Percentiles rank a stretch among this genome's conserved stretches.
These are phyloP conservation scores for Prunus armeniaca DNA, from an alignment of 306 rosid species.

Conservation along the genomic window DNA sequence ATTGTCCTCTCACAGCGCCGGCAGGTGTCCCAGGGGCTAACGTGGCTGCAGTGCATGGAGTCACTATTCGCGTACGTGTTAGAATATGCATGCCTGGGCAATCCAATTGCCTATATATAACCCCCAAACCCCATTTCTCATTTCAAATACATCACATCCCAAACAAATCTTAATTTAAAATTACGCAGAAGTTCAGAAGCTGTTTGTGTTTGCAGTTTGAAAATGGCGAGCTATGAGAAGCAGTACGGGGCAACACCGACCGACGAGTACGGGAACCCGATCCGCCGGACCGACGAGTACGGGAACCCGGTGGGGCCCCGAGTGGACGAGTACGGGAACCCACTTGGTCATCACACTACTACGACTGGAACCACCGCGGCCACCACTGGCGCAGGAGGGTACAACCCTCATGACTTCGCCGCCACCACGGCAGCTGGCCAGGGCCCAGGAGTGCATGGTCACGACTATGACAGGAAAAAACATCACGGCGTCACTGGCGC, in stretches of 20 bases:
- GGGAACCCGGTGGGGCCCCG: neutral
- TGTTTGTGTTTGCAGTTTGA: neutral
- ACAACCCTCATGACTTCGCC: neutral
- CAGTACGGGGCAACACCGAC: slow-evolving; percentile 8
- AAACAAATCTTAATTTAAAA: neutral
- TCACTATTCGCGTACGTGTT: neutral
- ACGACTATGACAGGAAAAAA: neutral
- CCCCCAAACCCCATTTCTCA: neutral
- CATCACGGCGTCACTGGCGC: neutral
- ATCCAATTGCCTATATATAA: neutral
- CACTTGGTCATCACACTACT: neutral
- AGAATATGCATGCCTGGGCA: neutral
- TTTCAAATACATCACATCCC: neutral
- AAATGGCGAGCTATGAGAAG: neutral
- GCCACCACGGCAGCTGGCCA: neutral
- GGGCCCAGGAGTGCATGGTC: neutral
- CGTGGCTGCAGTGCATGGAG: neutral
- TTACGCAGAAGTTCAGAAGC: neutral
- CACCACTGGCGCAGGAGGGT: neutral
- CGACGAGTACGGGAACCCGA: neutral
- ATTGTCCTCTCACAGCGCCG: neutral
- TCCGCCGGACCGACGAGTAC: neutral
- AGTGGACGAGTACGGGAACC: neutral
- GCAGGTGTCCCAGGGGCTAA: neutral
- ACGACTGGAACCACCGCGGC: neutral